phyloP scores from a whole-genome alignment of 2,329 filamentous ascomycete genomes.

The Onygenales sp. region DNA sequence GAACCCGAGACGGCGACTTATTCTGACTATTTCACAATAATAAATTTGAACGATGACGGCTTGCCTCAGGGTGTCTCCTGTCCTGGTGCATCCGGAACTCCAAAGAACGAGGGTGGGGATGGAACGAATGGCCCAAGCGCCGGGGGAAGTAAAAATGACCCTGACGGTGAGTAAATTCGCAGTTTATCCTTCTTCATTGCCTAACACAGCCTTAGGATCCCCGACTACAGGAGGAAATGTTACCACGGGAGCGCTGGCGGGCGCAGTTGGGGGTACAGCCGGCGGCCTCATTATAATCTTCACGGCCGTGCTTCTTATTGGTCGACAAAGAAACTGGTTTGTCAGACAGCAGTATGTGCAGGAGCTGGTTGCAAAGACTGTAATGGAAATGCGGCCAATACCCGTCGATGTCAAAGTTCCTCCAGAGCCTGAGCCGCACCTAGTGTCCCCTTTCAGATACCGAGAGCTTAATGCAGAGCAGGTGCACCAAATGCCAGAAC shows the following conservation, averaged over 20 bases:
- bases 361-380: background rate
- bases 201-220: background rate
- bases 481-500: slow-evolving; percentile 5
- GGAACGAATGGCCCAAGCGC: background rate
- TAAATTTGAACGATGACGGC: slow-evolving; percentile 8
- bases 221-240: background rate
- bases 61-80: slow-evolving; percentile 3
- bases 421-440: background rate
- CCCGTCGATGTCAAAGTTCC: background rate
- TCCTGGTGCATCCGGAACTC: background rate
- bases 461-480: background rate
- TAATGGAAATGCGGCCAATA: background rate
- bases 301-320: slow-evolving; percentile 5
- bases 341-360: slow-evolving; percentile 5
- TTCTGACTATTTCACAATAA: slow-evolving; percentile 9
- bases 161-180: background rate
- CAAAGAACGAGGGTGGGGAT: background rate
- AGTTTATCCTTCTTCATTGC: background rate
- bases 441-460: background rate
- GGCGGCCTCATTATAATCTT: slow-evolving; percentile 8
- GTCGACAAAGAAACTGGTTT: slow-evolving; percentile 7
- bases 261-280: slow-evolving; percentile 7
- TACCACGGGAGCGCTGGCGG: slow-evolving; percentile 4
- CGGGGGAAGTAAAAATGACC: background rate
- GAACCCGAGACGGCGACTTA: background rate